These are phyloP conservation scores for Capsicum baccatum DNA, from an alignment of 257 asterid genomes.

Conservation along the genomic window DNA sequence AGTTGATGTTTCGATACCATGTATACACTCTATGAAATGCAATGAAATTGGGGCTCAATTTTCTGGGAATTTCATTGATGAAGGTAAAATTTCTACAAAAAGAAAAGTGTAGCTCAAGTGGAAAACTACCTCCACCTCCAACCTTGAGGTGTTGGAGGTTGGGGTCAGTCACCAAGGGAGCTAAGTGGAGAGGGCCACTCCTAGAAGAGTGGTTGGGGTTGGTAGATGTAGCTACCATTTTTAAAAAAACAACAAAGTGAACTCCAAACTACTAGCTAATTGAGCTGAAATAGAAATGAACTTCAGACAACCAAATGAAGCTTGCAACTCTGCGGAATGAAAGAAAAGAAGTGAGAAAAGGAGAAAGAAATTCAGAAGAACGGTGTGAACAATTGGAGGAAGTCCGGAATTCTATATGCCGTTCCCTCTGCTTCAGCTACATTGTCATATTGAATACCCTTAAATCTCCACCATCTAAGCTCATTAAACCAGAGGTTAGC, in stretches of 20 bases:
- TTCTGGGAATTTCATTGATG: not conserved
- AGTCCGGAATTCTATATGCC: not conserved
- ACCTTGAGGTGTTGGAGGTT: not conserved
- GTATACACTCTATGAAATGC: not conserved
- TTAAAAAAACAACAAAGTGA: not conserved
- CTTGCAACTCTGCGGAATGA: not conserved
- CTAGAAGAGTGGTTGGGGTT: not conserved
- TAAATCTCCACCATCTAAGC: not conserved
- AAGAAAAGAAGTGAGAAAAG: constrained; percentile 12
- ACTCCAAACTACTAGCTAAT: not conserved
- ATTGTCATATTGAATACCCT: not conserved
- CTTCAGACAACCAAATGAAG: not conserved
- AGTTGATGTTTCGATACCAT: not conserved
- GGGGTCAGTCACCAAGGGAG: not conserved
- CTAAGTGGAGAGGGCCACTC: not conserved
- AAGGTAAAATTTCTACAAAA: not conserved
- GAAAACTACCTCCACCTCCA: constrained; percentile 10
- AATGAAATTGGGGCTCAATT: not conserved
- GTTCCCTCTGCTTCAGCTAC: not conserved
- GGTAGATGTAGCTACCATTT: not conserved
- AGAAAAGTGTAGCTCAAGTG: not conserved
- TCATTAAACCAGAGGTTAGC: not conserved
- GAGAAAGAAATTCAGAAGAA: constrained; percentile 13
- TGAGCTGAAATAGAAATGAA: not conserved
- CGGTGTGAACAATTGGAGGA: not conserved